Evolutionary conservation across 1,284 basidiomycete species (phyloP), one percentile per base, ranked within the genome.

Genomic region (Somion occarium): DNA sequence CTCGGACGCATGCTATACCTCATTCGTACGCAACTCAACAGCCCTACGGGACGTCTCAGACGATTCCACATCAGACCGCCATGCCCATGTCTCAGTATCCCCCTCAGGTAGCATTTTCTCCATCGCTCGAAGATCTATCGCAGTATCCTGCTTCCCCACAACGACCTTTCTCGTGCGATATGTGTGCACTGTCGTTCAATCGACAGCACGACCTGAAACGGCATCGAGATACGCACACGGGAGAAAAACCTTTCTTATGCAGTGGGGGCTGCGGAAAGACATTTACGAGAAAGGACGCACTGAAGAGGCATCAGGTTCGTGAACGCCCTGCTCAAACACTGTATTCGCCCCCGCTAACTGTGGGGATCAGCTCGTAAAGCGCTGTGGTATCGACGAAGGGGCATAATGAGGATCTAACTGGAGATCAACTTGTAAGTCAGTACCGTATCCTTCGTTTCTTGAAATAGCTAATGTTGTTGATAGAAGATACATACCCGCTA

Each of bases 201-300:
- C 79, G 87, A 48, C 85, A 88, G 63, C 88, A 90, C 65, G 87
- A 90, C 65, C 66, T 90, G 61, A 90, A 90, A 65, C 78, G 87
- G 38, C 87, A 90, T 69, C 75, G 84, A 57, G 87, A 90, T 60
- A 89, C 86, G 20, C 86, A 89, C 68, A 85, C 83, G 11, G 86
- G 86, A 42, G 87, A 89, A 67, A 88, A 89, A 64, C 88, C 88
- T 11, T 90, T 82, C 68, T 67, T 81, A 26, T 90, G 88, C 67
- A 87, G 88, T 58, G 87, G 88, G 12, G 84, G 83, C 38, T 90
- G 87, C 56, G 85, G 85, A 47, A 90, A 89, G 73, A 88, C 86
- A 2, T 90, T 90, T 64, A 90, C 88, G 46, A 78, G 87, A 59
- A 89, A 89, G 68, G 88, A 90, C 62, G 87, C 87, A 22, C 67